Evolutionary conservation across 768 basidiomycete species (phyloP), one percentile per base, ranked within the genome.

Genomic region (Phanerochaete sordida): DNA sequence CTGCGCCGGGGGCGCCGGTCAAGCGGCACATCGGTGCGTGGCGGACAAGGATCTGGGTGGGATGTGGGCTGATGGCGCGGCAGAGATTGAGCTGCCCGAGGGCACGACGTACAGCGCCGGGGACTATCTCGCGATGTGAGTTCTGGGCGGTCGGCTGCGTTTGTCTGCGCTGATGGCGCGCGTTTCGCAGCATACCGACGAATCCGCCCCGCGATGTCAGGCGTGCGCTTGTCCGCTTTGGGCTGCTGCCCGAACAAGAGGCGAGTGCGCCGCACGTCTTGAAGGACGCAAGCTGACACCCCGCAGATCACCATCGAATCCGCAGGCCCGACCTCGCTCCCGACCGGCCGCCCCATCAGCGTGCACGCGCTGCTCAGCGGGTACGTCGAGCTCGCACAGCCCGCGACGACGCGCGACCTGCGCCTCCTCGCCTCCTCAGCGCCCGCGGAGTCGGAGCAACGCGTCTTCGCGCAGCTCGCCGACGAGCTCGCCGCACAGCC

Each of bases 331-430:
- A 77, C 76, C 0, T 72, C 76, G 15, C 70, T 81, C 1, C 80
- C 80, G 0, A 68, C 73, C 4, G 72, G 72, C 23, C 72, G 66
- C 48, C 74, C 77, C 1, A 73, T 81, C 55, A 69, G 59, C 45
- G 62, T 80, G 4, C 66, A 62, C 19, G 67, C 73, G n/a, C 62
- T 82, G 4, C 66, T 82, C 7, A 69, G 72, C 23, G 79, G 77
- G 4, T 82, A 79, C 58, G 71, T 82, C 48, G 81, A 82, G 59
- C 68, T 82, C 3, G 74, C 76, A 0, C 81, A 82, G 62, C 76
- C 79, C 0, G 79, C 78, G 2, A 79, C 79, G 1, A 70, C 73
- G 8, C 67, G 74, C 12, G 76, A 81, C 61, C 65, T 81, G 24
- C 70, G 72, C 11, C 64, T 66, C 28, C 63, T 81, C 39, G 51